Percentiles rank a stretch among this genome's conserved stretches.
Conservation (phyloP, 2,329 filamentous ascomycete species). For the Arthrobotrys sinensis region DNA sequence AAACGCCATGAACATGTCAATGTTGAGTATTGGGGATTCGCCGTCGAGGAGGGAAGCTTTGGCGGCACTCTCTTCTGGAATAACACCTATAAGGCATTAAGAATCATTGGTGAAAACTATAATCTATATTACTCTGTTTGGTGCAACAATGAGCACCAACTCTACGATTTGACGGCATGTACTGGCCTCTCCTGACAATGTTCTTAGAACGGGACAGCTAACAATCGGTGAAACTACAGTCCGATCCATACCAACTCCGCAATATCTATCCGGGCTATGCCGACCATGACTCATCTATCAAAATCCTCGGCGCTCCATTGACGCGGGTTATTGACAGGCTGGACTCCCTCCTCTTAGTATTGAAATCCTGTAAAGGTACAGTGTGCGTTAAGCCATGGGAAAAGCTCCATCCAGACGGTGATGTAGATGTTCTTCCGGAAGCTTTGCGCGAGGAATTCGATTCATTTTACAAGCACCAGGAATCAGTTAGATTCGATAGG, state of each 20-base stretch:
- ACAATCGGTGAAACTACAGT: slow-evolving; percentile 65
- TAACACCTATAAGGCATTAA: slow-evolving; percentile 76
- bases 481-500: slow-evolving; percentile 71
- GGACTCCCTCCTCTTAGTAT: slow-evolving; percentile 74
- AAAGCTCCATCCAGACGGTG: slow-evolving; percentile 72
- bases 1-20: slow-evolving; percentile 73
- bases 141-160: slow-evolving; percentile 78
- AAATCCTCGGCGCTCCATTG: slow-evolving; percentile 66
- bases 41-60: slow-evolving; percentile 66
- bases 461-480: slow-evolving; percentile 71
- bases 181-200: neutral
- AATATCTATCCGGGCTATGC: slow-evolving; percentile 68
- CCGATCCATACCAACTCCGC: slow-evolving; percentile 72
- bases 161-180: slow-evolving; percentile 75
- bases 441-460: slow-evolving; percentile 72
- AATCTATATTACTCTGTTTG: slow-evolving; percentile 78
- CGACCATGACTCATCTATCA: slow-evolving; percentile 60
- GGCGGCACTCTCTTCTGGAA: slow-evolving; percentile 64
- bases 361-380: slow-evolving; percentile 74
- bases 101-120: slow-evolving; percentile 73
- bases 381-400: slow-evolving; percentile 74
- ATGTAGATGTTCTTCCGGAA: slow-evolving; percentile 71
- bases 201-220: neutral
- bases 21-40: slow-evolving; percentile 74
- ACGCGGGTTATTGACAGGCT: slow-evolving; percentile 71